Percentiles rank a stretch among this genome's conserved stretches.
These are phyloP conservation scores for Curvularia sp. DNA, from an alignment of 2,329 filamentous ascomycete genomes.

Conservation along the genomic window DNA sequence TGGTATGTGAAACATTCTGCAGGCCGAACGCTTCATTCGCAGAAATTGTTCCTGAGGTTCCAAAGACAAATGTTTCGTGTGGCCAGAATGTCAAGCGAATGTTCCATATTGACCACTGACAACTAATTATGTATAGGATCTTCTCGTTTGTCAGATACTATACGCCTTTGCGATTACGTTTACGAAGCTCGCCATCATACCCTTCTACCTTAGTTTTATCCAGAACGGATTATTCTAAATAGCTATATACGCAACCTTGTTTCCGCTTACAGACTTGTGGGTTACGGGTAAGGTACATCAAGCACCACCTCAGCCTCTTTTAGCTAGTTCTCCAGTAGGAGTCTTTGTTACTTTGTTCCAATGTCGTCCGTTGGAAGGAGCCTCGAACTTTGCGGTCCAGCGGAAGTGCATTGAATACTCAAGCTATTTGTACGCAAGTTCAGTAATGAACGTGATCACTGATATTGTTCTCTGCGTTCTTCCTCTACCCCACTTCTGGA, in stretches of 20 bases:
- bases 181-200: constrained; percentile 41
- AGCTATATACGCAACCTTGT: constrained; percentile 27
- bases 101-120: not conserved
- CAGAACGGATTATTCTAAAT: constrained; percentile 29
- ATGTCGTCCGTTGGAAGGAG: constrained; percentile 31
- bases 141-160: constrained; percentile 37
- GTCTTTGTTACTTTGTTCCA: constrained; percentile 42
- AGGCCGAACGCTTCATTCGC: too few relatives aligned
- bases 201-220: constrained; percentile 39
- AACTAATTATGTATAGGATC: constrained; percentile 27
- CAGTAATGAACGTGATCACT: constrained; percentile 33
- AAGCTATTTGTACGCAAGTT: constrained; percentile 38
- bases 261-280: constrained; percentile 29
- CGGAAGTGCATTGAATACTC: constrained; percentile 33
- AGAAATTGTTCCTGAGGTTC: not conserved
- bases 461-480: constrained; percentile 36
- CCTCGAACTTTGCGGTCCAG: constrained; percentile 33
- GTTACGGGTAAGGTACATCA: constrained; percentile 24
- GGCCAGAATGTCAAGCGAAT: not conserved
- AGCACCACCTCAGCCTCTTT: not conserved
- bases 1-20: constrained; percentile 23
- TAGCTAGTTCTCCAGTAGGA: constrained; percentile 11
- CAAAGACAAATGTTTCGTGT: not conserved
- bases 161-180: constrained; percentile 38
- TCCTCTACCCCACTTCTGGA: constrained; percentile 39